Evolutionary conservation across 768 basidiomycete genomes (phyloP), one percentile per base, ranked within the genome.

Genomic region (Trametes villosa): DNA sequence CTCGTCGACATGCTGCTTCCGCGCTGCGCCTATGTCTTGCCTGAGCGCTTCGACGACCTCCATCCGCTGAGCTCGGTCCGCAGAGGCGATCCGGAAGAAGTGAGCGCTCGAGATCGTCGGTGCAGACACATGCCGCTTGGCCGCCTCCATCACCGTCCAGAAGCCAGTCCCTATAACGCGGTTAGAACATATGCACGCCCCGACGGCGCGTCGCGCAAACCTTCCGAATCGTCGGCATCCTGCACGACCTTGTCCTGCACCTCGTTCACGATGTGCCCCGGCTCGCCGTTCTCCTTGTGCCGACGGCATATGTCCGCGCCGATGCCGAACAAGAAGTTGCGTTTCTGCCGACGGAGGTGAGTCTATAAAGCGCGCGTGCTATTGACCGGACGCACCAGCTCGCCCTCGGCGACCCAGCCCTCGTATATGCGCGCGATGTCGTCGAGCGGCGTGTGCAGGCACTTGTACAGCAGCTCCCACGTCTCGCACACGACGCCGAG

Each of bases 191-290:
- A n/a, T n/a, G n/a, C n/a, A n/a, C n/a, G n/a, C n/a, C n/a, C n/a
- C 13, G 15, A 15, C 1, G 30, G 18, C 8, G 8, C 30, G 8
- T n/a, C 17, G 3, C 59, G 15, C 40, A n/a, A n/a, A 65, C 60
- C 64, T 62, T 68, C 68, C 15, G 49, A 50, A n/a, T 57, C 59
- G 55, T 68, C 67, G 2, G 64, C 67, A 30, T 68, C 67, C 26
- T 68, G 67, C 33, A 68, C 67, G 22, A 68, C 67, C 59, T 65
- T 68, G 56, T 68, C 67, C 27, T 65, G 64, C 33, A 68, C 61
- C 34, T 62, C 62, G 57, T 65, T 59, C 46, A 68, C 45, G 24
- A 68, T 38, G 40, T 68, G 67, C 24, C 60, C 61, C 1, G 52
- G 40, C 13, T 47, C 26, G 8, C 57, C 57, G 22, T 60, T n/a